Evolutionary conservation across 306 rosid genomes (phyloP).

Genomic region (Vicia sativa): DNA sequence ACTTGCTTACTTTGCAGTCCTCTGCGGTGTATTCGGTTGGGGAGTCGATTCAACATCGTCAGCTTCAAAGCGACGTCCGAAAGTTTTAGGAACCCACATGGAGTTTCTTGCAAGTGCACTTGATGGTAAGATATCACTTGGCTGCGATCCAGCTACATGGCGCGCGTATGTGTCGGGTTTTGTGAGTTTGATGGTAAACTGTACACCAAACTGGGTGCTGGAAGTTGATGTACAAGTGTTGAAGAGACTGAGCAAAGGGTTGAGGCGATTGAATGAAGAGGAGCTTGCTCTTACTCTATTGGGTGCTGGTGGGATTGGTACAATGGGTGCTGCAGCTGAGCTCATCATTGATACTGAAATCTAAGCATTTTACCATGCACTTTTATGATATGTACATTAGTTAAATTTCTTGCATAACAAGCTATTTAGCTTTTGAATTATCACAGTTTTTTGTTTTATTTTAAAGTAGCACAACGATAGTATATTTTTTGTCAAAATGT

Average conservation of each 20-base stretch:
- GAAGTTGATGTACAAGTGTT: constrained; percentile 78
- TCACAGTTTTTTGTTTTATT: not conserved
- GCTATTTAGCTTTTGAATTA: constrained; percentile 14
- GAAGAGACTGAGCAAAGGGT: constrained; percentile 80
- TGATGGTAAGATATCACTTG: constrained; percentile 90
- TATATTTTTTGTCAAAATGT: too few species aligned
- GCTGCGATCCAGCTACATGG: constrained; percentile 89
- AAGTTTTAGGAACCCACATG: constrained; percentile 75
- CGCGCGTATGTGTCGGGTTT: constrained; percentile 83
- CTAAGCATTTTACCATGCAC: constrained; percentile 38
- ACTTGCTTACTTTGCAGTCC: constrained; percentile 80
- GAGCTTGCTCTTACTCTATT: constrained; percentile 88
- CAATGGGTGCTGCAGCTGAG: constrained; percentile 93
- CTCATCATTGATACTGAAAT: constrained; percentile 63
- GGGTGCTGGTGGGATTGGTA: constrained; percentile 66
- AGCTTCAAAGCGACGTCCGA: constrained; percentile 80
- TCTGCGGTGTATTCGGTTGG: constrained; percentile 91
- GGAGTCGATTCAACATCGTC: constrained; percentile 85
- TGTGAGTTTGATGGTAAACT: constrained; percentile 81
- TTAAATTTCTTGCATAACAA: constrained; percentile 33
- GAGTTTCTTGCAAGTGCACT: constrained; percentile 93
- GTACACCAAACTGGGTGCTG: constrained; percentile 83
- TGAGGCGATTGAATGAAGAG: constrained; percentile 78
- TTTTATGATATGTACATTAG: constrained; percentile 34
- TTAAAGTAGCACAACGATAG: constrained; percentile 2